Base-by-base conservation (phyloP, 768 basidiomycete genomes). In the Gautieria morchelliformis region DNA sequence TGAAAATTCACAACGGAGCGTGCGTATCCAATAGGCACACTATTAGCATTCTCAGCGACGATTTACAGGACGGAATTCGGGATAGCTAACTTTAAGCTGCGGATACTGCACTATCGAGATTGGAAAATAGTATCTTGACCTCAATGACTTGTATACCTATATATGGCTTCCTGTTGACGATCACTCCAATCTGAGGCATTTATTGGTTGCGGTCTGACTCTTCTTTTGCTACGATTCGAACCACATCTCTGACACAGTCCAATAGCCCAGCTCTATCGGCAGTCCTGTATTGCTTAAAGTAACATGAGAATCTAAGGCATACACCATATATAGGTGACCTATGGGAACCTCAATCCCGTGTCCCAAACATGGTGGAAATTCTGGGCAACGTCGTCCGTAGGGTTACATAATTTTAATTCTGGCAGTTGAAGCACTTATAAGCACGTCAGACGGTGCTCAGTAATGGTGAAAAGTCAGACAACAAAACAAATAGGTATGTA, bases 381-480 rank as follows among this genome's bases (percentile, higher is more conserved):
- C n/a, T n/a, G n/a, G n/a, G n/a, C n/a, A n/a, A n/a, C n/a, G n/a
- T n/a, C 17, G 5, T 5, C 24, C 9, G 47, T 4, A 27, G n/a
- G n/a, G n/a, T n/a, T n/a, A n/a, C n/a, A n/a, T n/a, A n/a, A n/a
- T n/a, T n/a, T n/a, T n/a, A n/a, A n/a, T n/a, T n/a, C n/a, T n/a
- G 47, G 24, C 15, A 22, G 24, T 17, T 67, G 9, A 60, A 67
- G 27, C 65, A 65, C 52, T 62, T 5, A 33, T 22, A 10, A 27
- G 17, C 9, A 17, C 19, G 39, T n/a, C 42, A 68, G 67, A 67
- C 65, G 67, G 66, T 42, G 67, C 67, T 48, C 65, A 67, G 9
- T 59, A 67, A n/a, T n/a, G n/a, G n/a, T n/a, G n/a, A n/a, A n/a
- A n/a, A n/a, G n/a, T n/a, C n/a, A n/a, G n/a, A n/a, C 35, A 66